A percentile compares a stretch with the other conserved stretches of the same genome.
Evolutionary conservation across 2,329 filamentous ascomycete genomes (phyloP).

Genomic region (Metarhizium album): DNA sequence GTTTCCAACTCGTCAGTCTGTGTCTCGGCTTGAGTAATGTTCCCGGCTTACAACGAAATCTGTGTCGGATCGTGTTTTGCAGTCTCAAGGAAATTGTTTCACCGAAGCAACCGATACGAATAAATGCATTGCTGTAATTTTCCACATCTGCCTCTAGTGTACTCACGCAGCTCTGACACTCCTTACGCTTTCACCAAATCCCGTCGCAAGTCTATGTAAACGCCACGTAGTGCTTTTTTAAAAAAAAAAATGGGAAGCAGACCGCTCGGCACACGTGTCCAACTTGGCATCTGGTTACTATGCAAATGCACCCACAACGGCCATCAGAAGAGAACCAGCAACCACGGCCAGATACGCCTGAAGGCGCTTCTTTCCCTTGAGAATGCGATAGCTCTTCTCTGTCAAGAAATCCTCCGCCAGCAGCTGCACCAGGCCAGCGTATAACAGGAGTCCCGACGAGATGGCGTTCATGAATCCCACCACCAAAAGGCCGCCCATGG

Average conservation of each 20-base stretch:
- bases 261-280: background rate
- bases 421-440: constrained; percentile 74
- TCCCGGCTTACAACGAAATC: no score
- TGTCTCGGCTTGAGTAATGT: no score
- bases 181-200: no score
- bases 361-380: constrained; percentile 50
- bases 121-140: no score
- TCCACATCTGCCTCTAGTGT: no score
- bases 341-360: constrained; percentile 55
- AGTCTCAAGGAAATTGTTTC: no score
- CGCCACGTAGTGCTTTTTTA: background rate
- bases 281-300: constrained; percentile 21
- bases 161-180: no score
- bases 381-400: constrained; percentile 60
- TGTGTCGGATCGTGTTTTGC: background rate
- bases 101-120: no score
- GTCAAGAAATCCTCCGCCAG: constrained; percentile 75
- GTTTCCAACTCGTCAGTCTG: no score
- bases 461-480: constrained; percentile 85
- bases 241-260: background rate
- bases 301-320: constrained; percentile 61
- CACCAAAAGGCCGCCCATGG: constrained; percentile 57
- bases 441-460: constrained; percentile 67
- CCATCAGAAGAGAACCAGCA: constrained; percentile 57
- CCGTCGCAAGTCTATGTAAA: background rate